Conservation (phyloP, 2,329 filamentous ascomycete genomes). For the Colletotrichum sp. region DNA sequence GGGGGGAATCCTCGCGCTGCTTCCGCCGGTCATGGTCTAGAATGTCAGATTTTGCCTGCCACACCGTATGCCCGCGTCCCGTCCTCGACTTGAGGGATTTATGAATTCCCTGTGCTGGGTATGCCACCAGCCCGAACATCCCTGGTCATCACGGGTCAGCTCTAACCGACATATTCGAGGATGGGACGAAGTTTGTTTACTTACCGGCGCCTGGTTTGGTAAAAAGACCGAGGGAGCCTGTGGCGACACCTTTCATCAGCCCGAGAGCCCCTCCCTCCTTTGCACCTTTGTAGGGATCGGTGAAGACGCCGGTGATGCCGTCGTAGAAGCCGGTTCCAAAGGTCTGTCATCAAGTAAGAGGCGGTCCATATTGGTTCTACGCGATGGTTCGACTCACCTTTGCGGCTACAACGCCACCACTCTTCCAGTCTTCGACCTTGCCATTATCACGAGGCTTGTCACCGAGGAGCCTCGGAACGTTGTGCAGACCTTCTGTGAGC, state of each 20-base stretch:
- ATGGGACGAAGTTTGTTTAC: background rate
- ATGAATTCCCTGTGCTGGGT: constrained; percentile 34
- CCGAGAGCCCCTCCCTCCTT: constrained; percentile 35
- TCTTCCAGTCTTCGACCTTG: constrained; percentile 35
- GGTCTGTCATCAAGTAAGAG: background rate
- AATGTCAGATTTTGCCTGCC: background rate
- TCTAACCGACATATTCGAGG: background rate
- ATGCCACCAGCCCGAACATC: constrained; percentile 32
- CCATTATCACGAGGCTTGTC: constrained; percentile 36
- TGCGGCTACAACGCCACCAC: constrained; percentile 33
- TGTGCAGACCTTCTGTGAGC: constrained; percentile 36
- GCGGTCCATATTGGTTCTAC: background rate
- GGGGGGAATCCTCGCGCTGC: background rate
- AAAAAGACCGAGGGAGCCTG: constrained; percentile 30
- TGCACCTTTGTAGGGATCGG: constrained; percentile 32
- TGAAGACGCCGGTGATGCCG: constrained; percentile 33
- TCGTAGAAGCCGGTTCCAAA: constrained; percentile 32
- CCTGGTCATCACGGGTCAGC: constrained; percentile 2
- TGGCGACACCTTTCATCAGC: constrained; percentile 35
- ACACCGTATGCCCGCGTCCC: background rate
- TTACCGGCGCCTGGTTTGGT: constrained; percentile 30
- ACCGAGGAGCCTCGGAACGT: constrained; percentile 38
- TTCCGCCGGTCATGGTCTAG: background rate
- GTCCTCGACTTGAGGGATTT: constrained; percentile 32
- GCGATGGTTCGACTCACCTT: constrained; percentile 17